Evolutionary conservation across 805 yeast genomes (phyloP), one percentile per base, ranked within the genome.

Genomic region (Candida nanaspora): DNA sequence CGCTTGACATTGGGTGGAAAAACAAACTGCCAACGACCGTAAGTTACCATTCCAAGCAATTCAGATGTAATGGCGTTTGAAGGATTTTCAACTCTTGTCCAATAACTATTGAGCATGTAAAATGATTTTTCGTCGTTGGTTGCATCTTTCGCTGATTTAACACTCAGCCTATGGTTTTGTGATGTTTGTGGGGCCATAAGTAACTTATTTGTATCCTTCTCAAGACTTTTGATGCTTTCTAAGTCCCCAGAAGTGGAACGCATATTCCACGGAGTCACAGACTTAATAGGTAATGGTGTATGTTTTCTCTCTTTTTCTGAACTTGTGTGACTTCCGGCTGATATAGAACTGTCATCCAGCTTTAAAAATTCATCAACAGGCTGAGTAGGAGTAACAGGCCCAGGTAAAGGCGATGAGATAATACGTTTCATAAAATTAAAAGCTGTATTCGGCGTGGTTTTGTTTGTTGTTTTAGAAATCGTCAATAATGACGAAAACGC

Each of bases 21-120:
- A 1, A 88, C 95, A 60, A 84, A 87, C 41, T 80, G 80, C 98
- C 98, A 93, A 43, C 95, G 74, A 6, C 95, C 91, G 35, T 77
- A 79, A n/a, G 78, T 71, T 8, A 80, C 64, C 41, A 76, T 70
- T 10, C 73, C 70, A 14, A 81, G 63, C 8, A 76, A 62, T 38
- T 77, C 81, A 2, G 71, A 63, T 26, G 72, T 70, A 4, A 76
- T 65, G 6, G 81, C 80, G 43, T 75, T 74, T 0, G 96, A 87
- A 0, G 97, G 96, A 50, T 89, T 91, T 6, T 67, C 65, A 22
- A 85, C 73, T 29, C 73, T 74, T 1, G 84, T 72, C 86, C 93
- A 76, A 53, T 72, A 66, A 19, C 59, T 58, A 42, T 65, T 52
- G 3, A 51, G 37, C 19, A 48, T 30, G 7, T 48, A 44, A 33